These are phyloP conservation scores for Paramecium primaurelia DNA, from an alignment of 73 alveolate genomes.

Conservation along the genomic window DNA sequence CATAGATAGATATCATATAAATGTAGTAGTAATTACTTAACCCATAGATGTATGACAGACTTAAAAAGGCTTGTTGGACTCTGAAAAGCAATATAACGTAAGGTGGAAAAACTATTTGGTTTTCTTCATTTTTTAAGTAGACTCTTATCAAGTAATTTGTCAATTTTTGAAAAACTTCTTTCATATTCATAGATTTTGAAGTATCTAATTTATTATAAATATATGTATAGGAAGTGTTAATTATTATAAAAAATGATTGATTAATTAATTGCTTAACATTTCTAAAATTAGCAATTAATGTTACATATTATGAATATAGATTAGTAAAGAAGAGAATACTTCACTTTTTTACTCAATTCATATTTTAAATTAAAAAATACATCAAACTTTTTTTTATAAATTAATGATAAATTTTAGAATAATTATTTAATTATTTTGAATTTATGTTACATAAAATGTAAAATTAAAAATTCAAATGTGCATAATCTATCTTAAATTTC, in stretches of 20 bases:
- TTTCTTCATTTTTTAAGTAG: background rate
- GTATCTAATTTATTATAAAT: background rate
- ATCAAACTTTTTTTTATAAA: background rate
- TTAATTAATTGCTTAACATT: background rate
- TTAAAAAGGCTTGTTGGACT: background rate
- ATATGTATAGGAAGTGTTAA: background rate
- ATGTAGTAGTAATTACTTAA: background rate
- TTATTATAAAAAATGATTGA: background rate
- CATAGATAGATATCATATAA: background rate
- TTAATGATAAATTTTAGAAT: background rate
- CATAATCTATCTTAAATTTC: background rate
- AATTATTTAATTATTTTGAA: background rate
- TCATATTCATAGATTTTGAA: background rate
- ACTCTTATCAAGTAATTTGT: background rate
- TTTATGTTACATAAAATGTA: background rate
- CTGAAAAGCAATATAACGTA: background rate
- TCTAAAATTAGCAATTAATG: background rate
- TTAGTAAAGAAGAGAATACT: background rate
- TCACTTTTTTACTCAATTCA: background rate
- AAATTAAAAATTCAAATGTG: background rate
- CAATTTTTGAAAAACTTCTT: background rate
- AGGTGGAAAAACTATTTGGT: background rate
- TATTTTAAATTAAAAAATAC: background rate
- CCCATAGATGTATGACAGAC: background rate
- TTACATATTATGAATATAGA: background rate